A percentile compares a stretch with the other conserved stretches of the same genome.
These are phyloP conservation scores for Botrytis squamosa DNA, from an alignment of 2,329 filamentous ascomycete species.

Conservation along the genomic window DNA sequence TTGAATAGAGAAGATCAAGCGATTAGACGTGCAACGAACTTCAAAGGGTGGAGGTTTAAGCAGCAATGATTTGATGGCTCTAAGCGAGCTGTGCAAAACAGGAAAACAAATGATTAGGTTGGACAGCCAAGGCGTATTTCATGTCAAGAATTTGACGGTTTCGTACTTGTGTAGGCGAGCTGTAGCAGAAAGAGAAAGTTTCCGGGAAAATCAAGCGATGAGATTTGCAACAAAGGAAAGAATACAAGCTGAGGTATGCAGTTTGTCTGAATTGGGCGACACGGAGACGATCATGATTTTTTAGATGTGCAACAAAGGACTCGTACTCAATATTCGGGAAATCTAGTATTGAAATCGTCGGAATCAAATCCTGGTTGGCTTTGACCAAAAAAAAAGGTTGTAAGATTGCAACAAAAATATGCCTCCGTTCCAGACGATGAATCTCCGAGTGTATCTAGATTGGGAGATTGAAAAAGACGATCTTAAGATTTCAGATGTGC, in stretches of 20 bases:
- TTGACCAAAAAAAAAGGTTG: not conserved
- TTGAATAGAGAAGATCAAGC: conserved; percentile 13
- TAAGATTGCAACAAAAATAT: not conserved
- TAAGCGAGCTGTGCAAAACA: not conserved
- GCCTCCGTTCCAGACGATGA: not conserved
- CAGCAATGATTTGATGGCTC: not conserved
- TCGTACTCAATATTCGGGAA: not conserved
- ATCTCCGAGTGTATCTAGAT: conserved; percentile 6
- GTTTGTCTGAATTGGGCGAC: not conserved
- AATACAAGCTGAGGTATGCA: not conserved
- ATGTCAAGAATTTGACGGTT: not conserved
- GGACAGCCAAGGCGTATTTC: not conserved
- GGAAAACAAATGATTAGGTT: not conserved
- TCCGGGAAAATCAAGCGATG: not conserved
- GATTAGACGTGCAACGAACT: conserved; percentile 11
- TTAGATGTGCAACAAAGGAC: conserved; percentile 1
- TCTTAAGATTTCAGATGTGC: conserved; percentile 7
- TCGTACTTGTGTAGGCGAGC: not conserved
- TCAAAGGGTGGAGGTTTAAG: not conserved
- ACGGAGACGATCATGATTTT: not conserved
- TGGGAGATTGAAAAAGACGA: not conserved
- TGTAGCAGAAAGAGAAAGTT: not conserved
- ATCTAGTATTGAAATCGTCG: not conserved
- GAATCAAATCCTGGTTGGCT: not conserved
- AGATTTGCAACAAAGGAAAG: conserved; percentile 10